Conservation (phyloP, 2,329 filamentous ascomycete species). For the Whalleya microplaca region DNA sequence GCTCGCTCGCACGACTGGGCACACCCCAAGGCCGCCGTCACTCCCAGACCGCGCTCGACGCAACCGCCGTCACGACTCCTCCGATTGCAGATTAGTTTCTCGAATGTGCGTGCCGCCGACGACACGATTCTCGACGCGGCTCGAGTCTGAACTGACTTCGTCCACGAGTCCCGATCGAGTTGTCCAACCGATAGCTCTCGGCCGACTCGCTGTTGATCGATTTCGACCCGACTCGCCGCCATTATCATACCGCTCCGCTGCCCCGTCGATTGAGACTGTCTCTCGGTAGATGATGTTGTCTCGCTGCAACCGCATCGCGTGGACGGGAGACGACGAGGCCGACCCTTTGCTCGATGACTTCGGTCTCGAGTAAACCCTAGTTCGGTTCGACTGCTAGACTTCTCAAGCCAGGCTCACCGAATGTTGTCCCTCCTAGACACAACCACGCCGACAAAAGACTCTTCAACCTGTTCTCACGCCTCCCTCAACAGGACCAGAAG, state of each 20-base stretch:
- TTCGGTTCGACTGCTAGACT: not conserved
- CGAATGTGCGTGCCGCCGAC: not conserved
- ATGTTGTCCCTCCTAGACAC: not conserved
- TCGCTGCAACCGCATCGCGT: constrained; percentile 18
- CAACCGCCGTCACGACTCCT: not conserved
- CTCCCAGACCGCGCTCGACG: constrained; percentile 12
- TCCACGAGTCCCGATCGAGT: constrained; percentile 13
- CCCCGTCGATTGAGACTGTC: constrained; percentile 15
- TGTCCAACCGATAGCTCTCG: constrained; percentile 1
- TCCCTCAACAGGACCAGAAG: not conserved
- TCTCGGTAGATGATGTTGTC: constrained; percentile 21
- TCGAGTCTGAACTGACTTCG: constrained; percentile 14
- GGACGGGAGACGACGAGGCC: constrained; percentile 3
- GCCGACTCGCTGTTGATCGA: constrained; percentile 17
- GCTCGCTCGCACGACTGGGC: constrained; percentile 11
- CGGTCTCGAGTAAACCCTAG: not conserved
- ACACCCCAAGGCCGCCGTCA: constrained; percentile 1
- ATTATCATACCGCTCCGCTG: constrained; percentile 13
- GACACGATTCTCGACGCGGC: not conserved
- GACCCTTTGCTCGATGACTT: not conserved
- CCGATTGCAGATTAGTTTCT: not conserved
- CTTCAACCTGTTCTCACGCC: not conserved
- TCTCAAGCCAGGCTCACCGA: not conserved
- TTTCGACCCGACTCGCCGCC: constrained; percentile 11
- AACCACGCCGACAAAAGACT: not conserved